Evolutionary conservation across 73 alveolate species (phyloP).

Genomic region (Durusdinium trenchii): DNA sequence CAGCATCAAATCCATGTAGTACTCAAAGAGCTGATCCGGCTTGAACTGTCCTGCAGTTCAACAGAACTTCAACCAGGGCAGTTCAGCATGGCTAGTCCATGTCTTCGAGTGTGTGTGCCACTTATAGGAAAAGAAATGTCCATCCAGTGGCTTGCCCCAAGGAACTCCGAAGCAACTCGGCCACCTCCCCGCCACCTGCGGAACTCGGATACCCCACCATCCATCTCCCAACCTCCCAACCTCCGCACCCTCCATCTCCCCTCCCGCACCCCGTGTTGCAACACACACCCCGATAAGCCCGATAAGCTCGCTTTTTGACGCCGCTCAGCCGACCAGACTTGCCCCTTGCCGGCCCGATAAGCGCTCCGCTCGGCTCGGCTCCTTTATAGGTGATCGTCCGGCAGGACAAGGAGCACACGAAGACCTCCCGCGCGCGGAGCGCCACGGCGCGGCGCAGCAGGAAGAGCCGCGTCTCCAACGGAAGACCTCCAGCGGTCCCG

Average conservation of each 20-base stretch:
- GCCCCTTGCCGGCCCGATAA: not conserved
- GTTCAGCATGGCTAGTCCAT: no score
- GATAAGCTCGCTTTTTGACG: not conserved
- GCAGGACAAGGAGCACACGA: slow-evolving; percentile 75
- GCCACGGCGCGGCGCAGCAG: slow-evolving; percentile 94
- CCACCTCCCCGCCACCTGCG: no score
- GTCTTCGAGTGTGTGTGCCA: no score
- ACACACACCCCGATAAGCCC: no score
- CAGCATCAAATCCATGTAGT: slow-evolving; percentile 50
- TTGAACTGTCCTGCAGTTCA: slow-evolving; percentile 65
- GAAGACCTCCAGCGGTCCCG: slow-evolving; percentile 11
- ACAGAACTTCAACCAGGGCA: not conserved
- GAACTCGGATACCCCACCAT: no score
- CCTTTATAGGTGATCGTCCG: slow-evolving; percentile 58
- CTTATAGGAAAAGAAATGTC: no score
- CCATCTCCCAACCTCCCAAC: no score
- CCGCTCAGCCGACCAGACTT: not conserved
- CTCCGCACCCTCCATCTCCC: no score
- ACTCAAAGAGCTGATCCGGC: slow-evolving; percentile 90
- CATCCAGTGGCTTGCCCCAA: not conserved
- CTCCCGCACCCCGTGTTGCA: no score
- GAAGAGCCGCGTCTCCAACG: slow-evolving; percentile 75
- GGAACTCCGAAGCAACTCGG: not conserved
- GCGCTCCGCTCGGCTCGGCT: not conserved
- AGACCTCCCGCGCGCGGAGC: slow-evolving; percentile 87